phyloP scores from a whole-genome alignment of 768 basidiomycete genomes.

The Boletus subcaerulescens region DNA sequence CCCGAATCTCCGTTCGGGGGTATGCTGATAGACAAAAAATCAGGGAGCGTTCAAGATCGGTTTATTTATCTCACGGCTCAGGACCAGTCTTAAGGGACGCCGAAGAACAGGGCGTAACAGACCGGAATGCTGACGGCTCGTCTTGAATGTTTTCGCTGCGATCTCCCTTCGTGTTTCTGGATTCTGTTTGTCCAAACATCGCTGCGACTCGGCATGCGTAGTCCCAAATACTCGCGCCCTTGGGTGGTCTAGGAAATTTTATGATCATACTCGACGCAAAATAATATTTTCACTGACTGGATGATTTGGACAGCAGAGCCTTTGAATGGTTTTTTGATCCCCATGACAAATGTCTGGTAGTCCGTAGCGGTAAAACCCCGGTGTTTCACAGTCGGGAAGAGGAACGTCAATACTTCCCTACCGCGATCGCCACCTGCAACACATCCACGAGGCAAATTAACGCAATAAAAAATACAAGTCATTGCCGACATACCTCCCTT shows the following conservation, averaged over 20 bases:
- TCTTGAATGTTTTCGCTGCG: background rate
- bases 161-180: background rate
- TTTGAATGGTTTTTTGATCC: slow-evolving; percentile 4
- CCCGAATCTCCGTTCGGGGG: slow-evolving; percentile 5
- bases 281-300: slow-evolving; percentile 11
- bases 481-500: slow-evolving; percentile 21
- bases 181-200: slow-evolving; percentile 16
- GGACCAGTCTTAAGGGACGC: slow-evolving; percentile 12
- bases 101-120: slow-evolving; percentile 18
- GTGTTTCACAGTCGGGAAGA: slow-evolving; percentile 19
- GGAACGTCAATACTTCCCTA: slow-evolving; percentile 12
- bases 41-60: background rate
- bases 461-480: background rate
- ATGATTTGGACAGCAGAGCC: background rate
- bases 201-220: background rate
- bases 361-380: slow-evolving; percentile 15
- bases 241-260: slow-evolving; percentile 13
- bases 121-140: slow-evolving; percentile 1
- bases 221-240: slow-evolving; percentile 18
- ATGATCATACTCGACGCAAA: background rate
- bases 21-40: slow-evolving; percentile 9
- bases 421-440: slow-evolving; percentile 16
- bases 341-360: slow-evolving; percentile 22
- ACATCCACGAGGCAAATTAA: background rate
- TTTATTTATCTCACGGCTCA: slow-evolving; percentile 16